These are phyloP conservation scores for Trichoderma sp. DNA, from an alignment of 2,329 filamentous ascomycete species.

Conservation along the genomic window DNA sequence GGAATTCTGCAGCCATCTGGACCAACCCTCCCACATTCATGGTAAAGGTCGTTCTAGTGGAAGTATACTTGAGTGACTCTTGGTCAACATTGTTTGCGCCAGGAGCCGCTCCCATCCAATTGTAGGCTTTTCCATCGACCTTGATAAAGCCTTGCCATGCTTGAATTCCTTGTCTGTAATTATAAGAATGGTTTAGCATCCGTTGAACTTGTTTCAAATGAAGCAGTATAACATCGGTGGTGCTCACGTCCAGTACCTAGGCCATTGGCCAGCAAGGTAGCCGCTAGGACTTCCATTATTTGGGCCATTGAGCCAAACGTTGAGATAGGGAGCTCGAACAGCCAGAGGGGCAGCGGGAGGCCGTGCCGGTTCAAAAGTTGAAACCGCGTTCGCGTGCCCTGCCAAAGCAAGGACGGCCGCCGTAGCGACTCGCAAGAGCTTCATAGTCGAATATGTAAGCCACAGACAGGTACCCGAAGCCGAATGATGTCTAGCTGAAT, in stretches of 20 bases:
- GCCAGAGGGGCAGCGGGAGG: slow-evolving; percentile 71
- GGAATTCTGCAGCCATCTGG: slow-evolving; percentile 66
- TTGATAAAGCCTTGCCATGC: slow-evolving; percentile 71
- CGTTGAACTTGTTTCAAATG: background rate
- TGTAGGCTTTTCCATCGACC: slow-evolving; percentile 65
- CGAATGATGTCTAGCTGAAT: background rate
- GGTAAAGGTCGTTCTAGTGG: slow-evolving; percentile 69
- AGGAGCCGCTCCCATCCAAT: slow-evolving; percentile 65
- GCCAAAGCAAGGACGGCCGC: slow-evolving; percentile 28
- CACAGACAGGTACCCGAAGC: background rate
- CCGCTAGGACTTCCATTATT: slow-evolving; percentile 64
- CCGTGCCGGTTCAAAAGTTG: slow-evolving; percentile 63
- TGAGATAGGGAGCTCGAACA: slow-evolving; percentile 74
- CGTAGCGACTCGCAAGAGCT: slow-evolving; percentile 29
- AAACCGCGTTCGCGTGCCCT: slow-evolving; percentile 36
- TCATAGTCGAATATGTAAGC: slow-evolving; percentile 26
- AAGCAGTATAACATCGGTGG: too few relatives aligned
- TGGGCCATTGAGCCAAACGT: slow-evolving; percentile 66
- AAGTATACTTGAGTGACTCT: slow-evolving; percentile 67
- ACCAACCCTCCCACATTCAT: slow-evolving; percentile 64
- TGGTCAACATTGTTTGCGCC: slow-evolving; percentile 58
- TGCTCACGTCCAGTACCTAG: slow-evolving; percentile 67
- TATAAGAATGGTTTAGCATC: slow-evolving; percentile 28
- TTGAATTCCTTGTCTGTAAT: slow-evolving; percentile 45
- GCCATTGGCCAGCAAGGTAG: slow-evolving; percentile 69